Percentiles rank a stretch among this genome's conserved stretches.
Conservation (phyloP, 2,329 filamentous ascomycete genomes). For the Trichoderma simmonsii region DNA sequence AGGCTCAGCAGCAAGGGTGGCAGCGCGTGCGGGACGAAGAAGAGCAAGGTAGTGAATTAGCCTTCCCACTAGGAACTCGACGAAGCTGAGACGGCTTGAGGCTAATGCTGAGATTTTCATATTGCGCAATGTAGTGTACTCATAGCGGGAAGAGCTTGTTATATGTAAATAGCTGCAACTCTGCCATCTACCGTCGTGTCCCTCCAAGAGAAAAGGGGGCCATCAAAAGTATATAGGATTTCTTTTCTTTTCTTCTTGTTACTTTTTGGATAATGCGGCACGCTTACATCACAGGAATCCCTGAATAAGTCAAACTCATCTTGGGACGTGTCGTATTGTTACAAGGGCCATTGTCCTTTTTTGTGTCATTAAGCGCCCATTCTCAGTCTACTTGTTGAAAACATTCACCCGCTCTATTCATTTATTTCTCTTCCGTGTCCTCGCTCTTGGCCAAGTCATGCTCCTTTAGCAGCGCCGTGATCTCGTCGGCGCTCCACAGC, state of each 20-base stretch:
- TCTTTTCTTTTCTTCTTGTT: not conserved
- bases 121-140: not conserved
- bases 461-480: constrained; percentile 88
- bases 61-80: constrained; percentile 3
- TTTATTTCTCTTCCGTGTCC: constrained; percentile 66
- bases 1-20: constrained; percentile 35
- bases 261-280: not conserved
- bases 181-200: not conserved
- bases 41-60: constrained; percentile 43
- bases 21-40: constrained; percentile 53
- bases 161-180: not conserved
- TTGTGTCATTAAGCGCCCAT: constrained; percentile 17
- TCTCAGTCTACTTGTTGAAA: constrained; percentile 7
- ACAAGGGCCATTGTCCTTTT: constrained; percentile 17
- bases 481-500: constrained; percentile 95
- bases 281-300: not conserved
- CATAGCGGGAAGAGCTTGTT: not conserved
- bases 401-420: constrained; percentile 40
- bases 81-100: not conserved
- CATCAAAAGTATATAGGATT: not conserved
- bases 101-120: not conserved
- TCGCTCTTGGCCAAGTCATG: constrained; percentile 91
- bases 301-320: not conserved
- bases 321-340: constrained; percentile 22
- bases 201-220: not conserved